These are phyloP conservation scores for Alternaria sp. DNA, from an alignment of 2,329 filamentous ascomycete species.

Conservation along the genomic window DNA sequence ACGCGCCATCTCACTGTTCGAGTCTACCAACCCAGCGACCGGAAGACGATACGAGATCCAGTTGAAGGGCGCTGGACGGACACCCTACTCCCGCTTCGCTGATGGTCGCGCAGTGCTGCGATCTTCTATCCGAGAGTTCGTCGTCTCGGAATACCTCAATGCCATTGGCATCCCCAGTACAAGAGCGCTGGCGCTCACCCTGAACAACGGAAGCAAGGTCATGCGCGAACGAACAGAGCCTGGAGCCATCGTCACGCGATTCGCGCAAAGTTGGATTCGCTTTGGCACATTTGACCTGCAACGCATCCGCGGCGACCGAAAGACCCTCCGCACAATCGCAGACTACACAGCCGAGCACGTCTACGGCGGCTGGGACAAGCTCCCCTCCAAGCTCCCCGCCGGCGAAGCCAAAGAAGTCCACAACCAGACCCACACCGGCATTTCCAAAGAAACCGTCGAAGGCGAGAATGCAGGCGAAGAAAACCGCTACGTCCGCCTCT, in stretches of 20 bases:
- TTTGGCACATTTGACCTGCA: slow-evolving; percentile 97
- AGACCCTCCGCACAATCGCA: slow-evolving; percentile 73
- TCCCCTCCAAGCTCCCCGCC: slow-evolving; percentile 65
- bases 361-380: slow-evolving; percentile 83
- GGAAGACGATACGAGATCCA: slow-evolving; percentile 85
- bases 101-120: slow-evolving; percentile 93
- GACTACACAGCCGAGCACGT: slow-evolving; percentile 89
- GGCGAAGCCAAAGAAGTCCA: slow-evolving; percentile 58
- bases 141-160: slow-evolving; percentile 88
- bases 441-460: slow-evolving; percentile 66
- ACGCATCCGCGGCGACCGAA: slow-evolving; percentile 78
- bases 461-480: slow-evolving; percentile 72
- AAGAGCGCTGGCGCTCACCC: slow-evolving; percentile 80
- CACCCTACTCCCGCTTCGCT: slow-evolving; percentile 94
- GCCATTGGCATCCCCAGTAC: slow-evolving; percentile 87
- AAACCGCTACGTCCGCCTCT: slow-evolving; percentile 86
- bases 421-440: slow-evolving; percentile 52
- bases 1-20: slow-evolving; percentile 91
- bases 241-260: slow-evolving; percentile 89
- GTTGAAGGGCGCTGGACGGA: slow-evolving; percentile 90
- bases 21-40: slow-evolving; percentile 76
- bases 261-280: slow-evolving; percentile 89
- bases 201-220: slow-evolving; percentile 68
- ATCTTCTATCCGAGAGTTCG: slow-evolving; percentile 91
- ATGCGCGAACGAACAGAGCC: slow-evolving; percentile 82